Evolutionary conservation across 495 filamentous ascomycete genomes (phyloP), one percentile per base, ranked within the genome.

Genomic region (Penicillium riverlandense): DNA sequence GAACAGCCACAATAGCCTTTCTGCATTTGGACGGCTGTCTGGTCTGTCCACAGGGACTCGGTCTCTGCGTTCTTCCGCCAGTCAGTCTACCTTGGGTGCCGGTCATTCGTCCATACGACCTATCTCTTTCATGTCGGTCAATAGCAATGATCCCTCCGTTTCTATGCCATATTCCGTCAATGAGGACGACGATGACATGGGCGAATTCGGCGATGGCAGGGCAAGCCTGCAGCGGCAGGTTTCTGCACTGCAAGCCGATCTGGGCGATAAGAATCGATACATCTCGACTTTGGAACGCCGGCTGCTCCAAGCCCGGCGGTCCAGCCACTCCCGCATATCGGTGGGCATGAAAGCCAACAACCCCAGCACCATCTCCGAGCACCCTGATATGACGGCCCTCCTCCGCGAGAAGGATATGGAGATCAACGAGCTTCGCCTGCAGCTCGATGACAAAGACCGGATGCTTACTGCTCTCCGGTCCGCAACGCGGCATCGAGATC

Each of bases 231-330:
- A 84, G 35, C 77, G 85, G 14, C 94, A 96, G 54, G 85, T 95
- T 44, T 78, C 83, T 31, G 86, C 92, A 1, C 70, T 98, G 32
- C 94, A 94, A 61, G 83, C 89, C n/a, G 92, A 97, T 63, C 77
- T 98, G 8, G 76, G 75, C 9, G 94, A 97, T 66, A 96, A 95
- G 67, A 96, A 94, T 51, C 86, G 94, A 35, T 98, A 98, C 60
- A 96, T 97, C 49, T 76, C 84, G 22, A 96, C 91, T 0, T 70
- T 98, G 2, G 92, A 98, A 69, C 88, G 91, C 57, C 82, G 92
- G 8, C 70, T 98, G 0, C 72, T 97, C 11, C 92, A 98, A 58
- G 92, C 94, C 15, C 77, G 94, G 41, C 82, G 92, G 15, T 88
- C 88, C 8, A 96, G 90, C 62, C 88, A 94, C 41, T 88, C 86